A percentile compares a stretch with the other conserved stretches of the same genome.
phyloP scores from a whole-genome alignment of 306 rosid genomes.

The Ormosia semicastrata region DNA sequence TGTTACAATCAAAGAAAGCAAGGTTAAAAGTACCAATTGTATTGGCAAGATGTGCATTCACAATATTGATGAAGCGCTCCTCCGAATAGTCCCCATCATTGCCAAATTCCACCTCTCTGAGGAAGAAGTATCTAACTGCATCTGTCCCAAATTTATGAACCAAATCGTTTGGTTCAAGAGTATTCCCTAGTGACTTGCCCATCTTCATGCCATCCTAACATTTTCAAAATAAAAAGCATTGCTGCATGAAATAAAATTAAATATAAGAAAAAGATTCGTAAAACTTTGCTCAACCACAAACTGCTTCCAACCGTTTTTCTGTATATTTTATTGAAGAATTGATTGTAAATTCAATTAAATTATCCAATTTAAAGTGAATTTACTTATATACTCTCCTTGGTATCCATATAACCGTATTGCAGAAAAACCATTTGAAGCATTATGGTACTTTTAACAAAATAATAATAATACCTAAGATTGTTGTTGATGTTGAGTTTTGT shows the following conservation, averaged over 20 bases:
- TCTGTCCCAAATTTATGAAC: constrained; percentile 81
- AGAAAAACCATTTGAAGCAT: background rate
- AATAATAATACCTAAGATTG: background rate
- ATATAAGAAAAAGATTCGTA: constrained; percentile 41
- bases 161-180: constrained; percentile 94
- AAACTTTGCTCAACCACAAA: constrained; percentile 15
- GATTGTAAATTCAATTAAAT: constrained; percentile 5
- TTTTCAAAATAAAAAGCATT: constrained; percentile 60
- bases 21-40: constrained; percentile 65
- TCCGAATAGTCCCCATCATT: constrained; percentile 94
- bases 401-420: background rate
- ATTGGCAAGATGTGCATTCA: constrained; percentile 98
- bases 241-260: constrained; percentile 71
- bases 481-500: background rate
- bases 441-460: background rate
- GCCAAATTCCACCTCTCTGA: constrained; percentile 93
- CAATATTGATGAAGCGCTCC: constrained; percentile 85
- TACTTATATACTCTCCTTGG: background rate
- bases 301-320: background rate
- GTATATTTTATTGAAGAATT: background rate
- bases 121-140: constrained; percentile 94
- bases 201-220: constrained; percentile 99
- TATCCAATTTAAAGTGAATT: background rate
- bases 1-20: constrained; percentile 9
- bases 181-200: constrained; percentile 96